Evolutionary conservation across 2,329 filamentous ascomycete species (phyloP).

Genomic region (Zasmidium angulare): DNA sequence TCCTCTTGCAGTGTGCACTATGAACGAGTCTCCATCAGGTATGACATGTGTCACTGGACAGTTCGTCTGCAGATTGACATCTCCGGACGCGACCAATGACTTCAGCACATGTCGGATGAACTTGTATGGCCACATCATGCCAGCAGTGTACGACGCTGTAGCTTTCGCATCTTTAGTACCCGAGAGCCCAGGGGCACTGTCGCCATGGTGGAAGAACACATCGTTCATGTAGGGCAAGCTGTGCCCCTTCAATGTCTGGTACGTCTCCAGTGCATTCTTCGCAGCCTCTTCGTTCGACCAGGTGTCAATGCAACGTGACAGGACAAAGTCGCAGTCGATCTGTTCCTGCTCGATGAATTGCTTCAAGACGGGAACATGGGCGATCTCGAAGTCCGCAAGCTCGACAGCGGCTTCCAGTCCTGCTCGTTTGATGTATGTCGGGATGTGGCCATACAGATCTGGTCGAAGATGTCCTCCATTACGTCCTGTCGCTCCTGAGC

Average conservation of each 20-base stretch:
- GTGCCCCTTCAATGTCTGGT: slow-evolving; percentile 30
- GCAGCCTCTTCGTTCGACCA: slow-evolving; percentile 34
- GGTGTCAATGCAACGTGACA: slow-evolving; percentile 40
- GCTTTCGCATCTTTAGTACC: slow-evolving; percentile 37
- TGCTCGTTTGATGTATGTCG: slow-evolving; percentile 26
- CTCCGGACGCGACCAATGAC: slow-evolving; percentile 49
- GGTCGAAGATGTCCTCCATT: slow-evolving; percentile 38
- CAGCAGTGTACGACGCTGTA: slow-evolving; percentile 50
- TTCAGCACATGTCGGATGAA: slow-evolving; percentile 70
- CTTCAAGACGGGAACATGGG: slow-evolving; percentile 34
- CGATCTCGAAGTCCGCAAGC: slow-evolving; percentile 29
- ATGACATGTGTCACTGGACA: slow-evolving; percentile 55
- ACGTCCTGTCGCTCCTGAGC: slow-evolving; percentile 11
- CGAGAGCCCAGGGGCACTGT: slow-evolving; percentile 22
- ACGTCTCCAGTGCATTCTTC: slow-evolving; percentile 32
- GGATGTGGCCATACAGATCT: slow-evolving; percentile 41
- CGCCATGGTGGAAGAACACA: slow-evolving; percentile 22
- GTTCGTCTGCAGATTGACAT: slow-evolving; percentile 68
- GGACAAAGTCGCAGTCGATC: slow-evolving; percentile 45
- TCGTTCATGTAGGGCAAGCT: slow-evolving; percentile 31
- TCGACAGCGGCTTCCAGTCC: slow-evolving; percentile 29
- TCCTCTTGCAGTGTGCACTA: slow-evolving; percentile 25
- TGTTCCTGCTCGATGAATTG: slow-evolving; percentile 35
- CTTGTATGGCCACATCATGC: slow-evolving; percentile 76
- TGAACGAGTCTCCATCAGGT: background rate